phyloP scores from a whole-genome alignment of 345 rosid species.

The Dipteronia sinensis region DNA sequence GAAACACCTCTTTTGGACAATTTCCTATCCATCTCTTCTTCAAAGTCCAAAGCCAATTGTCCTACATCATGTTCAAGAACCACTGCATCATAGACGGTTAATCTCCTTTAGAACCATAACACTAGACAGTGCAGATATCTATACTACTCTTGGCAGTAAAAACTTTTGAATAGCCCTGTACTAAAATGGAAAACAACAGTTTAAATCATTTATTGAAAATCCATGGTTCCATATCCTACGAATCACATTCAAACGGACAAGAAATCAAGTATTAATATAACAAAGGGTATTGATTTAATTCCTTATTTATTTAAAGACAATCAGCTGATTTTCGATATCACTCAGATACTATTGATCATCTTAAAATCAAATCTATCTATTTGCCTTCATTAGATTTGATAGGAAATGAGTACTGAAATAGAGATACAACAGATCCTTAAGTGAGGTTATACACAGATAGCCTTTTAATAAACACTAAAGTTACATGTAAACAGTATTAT shows the following conservation, averaged over 20 bases:
- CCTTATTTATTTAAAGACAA: too few relatives aligned
- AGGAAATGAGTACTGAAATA: background rate
- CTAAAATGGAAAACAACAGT: background rate
- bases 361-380: background rate
- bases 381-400: background rate
- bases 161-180: background rate
- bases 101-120: too few relatives aligned
- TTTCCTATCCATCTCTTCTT: too few relatives aligned
- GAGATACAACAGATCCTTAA: background rate
- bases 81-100: slow-evolving; percentile 15
- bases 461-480: background rate
- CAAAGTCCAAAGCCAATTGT: too few relatives aligned
- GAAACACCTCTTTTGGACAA: too few relatives aligned
- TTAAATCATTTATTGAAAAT: background rate
- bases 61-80: too few relatives aligned
- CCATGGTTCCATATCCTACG: too few relatives aligned
- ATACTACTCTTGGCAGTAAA: background rate
- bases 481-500: too few relatives aligned
- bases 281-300: too few relatives aligned
- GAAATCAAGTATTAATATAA: too few relatives aligned
- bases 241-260: too few relatives aligned
- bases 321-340: too few relatives aligned
- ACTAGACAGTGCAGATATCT: background rate
- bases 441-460: background rate
- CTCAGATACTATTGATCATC: background rate